These are phyloP conservation scores for Ilex paraguariensis DNA, from an alignment of 305 asterid genomes.

Conservation along the genomic window DNA sequence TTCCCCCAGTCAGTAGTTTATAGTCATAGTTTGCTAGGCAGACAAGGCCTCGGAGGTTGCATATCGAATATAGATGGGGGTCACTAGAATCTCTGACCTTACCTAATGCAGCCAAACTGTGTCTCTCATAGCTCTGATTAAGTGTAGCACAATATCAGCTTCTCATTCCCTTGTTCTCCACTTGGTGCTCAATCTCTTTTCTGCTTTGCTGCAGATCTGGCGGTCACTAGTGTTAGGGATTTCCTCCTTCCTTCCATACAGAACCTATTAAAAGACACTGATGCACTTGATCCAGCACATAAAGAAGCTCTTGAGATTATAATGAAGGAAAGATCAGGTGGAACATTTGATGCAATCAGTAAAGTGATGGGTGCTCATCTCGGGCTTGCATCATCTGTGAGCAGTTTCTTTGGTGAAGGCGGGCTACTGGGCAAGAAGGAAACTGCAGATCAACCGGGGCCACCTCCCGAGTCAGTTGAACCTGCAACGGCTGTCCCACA, in stretches of 20 bases:
- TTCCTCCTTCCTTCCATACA: conserved; percentile 88
- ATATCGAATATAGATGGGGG: not conserved
- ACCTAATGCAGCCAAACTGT: too few species aligned
- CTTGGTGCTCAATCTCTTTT: not conserved
- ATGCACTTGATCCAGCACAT: conserved; percentile 98
- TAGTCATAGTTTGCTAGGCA: too few species aligned
- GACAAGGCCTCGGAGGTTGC: too few species aligned
- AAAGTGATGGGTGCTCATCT: conserved; percentile 98
- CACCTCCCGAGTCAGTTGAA: conserved; percentile 34
- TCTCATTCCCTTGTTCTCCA: conserved; percentile 10
- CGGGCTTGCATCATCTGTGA: conserved; percentile 79
- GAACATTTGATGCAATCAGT: conserved; percentile 72
- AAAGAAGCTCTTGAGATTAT: conserved; percentile 96
- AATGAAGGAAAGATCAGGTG: conserved; percentile 86
- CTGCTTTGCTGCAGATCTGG: conserved; percentile 49
- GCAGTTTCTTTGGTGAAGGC: conserved; percentile 84
- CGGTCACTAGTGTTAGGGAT: conserved; percentile 69
- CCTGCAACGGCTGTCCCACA: conserved; percentile 33
- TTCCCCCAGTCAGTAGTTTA: too few species aligned
- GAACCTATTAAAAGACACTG: conserved; percentile 76
- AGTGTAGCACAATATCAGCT: not conserved
- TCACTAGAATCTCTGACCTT: conserved; percentile 1
- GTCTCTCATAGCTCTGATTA: too few species aligned
- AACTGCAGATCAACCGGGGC: conserved; percentile 34
- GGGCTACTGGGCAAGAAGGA: conserved; percentile 85